Base-by-base conservation (phyloP, 139 green algal species). In the Chlorella sp. region DNA sequence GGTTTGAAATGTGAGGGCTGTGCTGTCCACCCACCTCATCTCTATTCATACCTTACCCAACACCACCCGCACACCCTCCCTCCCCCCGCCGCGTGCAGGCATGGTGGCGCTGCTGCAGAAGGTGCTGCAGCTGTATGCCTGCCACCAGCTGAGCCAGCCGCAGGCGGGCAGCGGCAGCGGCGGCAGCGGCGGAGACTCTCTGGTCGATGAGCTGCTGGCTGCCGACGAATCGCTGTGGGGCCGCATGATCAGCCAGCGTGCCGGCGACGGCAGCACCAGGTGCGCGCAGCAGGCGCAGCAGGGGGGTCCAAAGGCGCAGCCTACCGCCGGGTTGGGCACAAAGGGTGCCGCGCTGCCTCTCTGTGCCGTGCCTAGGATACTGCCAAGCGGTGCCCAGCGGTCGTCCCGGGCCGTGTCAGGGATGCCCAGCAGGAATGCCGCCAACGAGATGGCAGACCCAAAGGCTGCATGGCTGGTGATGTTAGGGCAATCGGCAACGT, bases 61-160 rank as follows among this genome's bases (percentile, higher is more conserved):
- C 3, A 57, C 37, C 34, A 21, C 19, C 39, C 37, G 75, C n/a
- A n/a, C n/a, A n/a, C 66, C 57, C 66, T 61, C 37, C 64, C 7
- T 19, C 24, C 61, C 30, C 37, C 26, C 48, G 5, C 34, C 14
- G 15, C 19, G 19, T 86, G 73, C 86, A 93, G 92, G 93, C 69
- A 97, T 99, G 94, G 96, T 97, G 42, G 48, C 91, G 30, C 92
- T 99, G 79, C 87, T 99, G 30, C 97, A 99, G 86, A 95, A 95
- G 88, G 92, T 98, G 68, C 93, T 99, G 88, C 97, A 99, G 94
- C 90, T 98, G 71, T 99, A 98, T 86, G 97, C 97, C 14, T 95
- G 91, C 5, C 87, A 87, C 71, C 89, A 95, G 88, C 92, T 99
- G 68, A 78, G 68, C 18, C 48, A 85, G 37, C 86, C 36, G 36